These are phyloP conservation scores for Amylocarpus encephaloides DNA, from an alignment of 2,329 filamentous ascomycete genomes.

Conservation along the genomic window DNA sequence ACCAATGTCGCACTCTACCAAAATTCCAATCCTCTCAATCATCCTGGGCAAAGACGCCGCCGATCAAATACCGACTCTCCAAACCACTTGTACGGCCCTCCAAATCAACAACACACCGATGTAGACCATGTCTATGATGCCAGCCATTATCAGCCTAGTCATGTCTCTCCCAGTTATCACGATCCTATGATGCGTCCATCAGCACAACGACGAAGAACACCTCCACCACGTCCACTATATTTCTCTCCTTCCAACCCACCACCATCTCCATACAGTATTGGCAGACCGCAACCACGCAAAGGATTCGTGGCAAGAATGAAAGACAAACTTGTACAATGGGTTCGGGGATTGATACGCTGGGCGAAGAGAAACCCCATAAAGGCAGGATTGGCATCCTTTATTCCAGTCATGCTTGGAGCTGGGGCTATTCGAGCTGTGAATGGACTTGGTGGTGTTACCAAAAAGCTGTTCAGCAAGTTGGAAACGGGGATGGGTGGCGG, in stretches of 20 bases:
- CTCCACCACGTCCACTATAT: conserved; percentile 14
- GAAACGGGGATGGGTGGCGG: conserved; percentile 11
- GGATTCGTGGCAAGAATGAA: conserved; percentile 21
- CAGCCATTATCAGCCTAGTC: background rate
- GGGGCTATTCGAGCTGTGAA: conserved; percentile 10
- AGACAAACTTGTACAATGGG: conserved; percentile 17
- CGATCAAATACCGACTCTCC: conserved; percentile 2
- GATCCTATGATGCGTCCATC: background rate
- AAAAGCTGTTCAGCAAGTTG: conserved; percentile 4
- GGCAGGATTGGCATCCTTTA: conserved; percentile 18
- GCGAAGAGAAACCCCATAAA: conserved; percentile 22
- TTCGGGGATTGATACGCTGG: conserved; percentile 17
- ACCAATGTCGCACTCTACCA: background rate
- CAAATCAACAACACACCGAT: background rate
- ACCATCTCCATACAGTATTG: conserved; percentile 22
- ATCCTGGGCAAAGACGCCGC: background rate
- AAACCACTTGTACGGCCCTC: conserved; percentile 4
- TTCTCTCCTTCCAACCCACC: conserved; percentile 21
- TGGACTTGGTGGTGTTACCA: conserved; percentile 8
- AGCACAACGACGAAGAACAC: background rate
- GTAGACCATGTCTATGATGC: background rate
- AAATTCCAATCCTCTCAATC: background rate
- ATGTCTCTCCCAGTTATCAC: background rate
- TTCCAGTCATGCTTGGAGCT: conserved; percentile 21
- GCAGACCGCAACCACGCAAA: conserved; percentile 22